Evolutionary conservation across 2,329 filamentous ascomycete species (phyloP).

Genomic region (Tolypocladium ovalisporum): DNA sequence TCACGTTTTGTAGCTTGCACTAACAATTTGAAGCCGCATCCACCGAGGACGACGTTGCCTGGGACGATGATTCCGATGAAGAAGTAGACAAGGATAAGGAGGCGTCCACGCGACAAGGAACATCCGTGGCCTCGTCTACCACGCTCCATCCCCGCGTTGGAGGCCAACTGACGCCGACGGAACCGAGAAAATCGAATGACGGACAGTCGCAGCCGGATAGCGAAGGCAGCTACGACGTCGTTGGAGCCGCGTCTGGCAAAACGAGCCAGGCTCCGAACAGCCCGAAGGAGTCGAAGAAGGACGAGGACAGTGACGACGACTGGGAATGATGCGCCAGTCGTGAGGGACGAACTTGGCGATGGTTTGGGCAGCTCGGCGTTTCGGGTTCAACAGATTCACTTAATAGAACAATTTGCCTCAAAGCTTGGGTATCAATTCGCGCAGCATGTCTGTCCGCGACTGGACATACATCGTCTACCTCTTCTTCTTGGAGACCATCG

Average conservation of each 20-base stretch:
- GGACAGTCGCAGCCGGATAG: conserved; percentile 86
- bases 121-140: conserved; percentile 45
- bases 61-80: conserved; percentile 61
- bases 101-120: conserved; percentile 20
- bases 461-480: conserved; percentile 26
- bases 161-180: conserved; percentile 45
- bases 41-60: conserved; percentile 59
- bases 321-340: conserved; percentile 7
- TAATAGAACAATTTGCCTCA: conserved; percentile 4
- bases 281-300: conserved; percentile 45
- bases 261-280: conserved; percentile 67
- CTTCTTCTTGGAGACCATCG: conserved; percentile 61
- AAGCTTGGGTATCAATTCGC: conserved; percentile 15
- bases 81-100: conserved; percentile 19
- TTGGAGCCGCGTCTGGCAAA: conserved; percentile 64
- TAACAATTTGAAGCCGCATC: conserved; percentile 42
- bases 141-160: conserved; percentile 45
- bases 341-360: conserved; percentile 4
- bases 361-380: conserved; percentile 20
- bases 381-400: conserved; percentile 1
- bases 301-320: conserved; percentile 25
- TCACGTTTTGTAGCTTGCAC: neutral
- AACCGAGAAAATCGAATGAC: conserved; percentile 69
- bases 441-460: neutral
- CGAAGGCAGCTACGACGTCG: conserved; percentile 91